Evolutionary conservation across 2,329 filamentous ascomycete genomes (phyloP), one percentile per base, ranked within the genome.

Genomic region (Didymella pomorum): DNA sequence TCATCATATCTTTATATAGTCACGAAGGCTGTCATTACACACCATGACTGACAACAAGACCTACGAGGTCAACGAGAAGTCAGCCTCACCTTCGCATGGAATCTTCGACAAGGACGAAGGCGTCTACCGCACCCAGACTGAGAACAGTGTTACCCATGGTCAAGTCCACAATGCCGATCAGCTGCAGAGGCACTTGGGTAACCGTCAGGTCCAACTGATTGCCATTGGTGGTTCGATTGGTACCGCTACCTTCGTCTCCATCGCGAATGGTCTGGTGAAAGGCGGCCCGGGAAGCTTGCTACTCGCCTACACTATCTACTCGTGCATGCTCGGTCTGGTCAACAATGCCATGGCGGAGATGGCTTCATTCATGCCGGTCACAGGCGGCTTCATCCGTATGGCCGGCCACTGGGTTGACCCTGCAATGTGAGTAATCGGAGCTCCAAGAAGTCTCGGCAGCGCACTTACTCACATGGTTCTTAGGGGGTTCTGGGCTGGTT

Each of bases 291-390:
- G 31, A 35, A 35, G 31, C 31, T 9, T 35, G 31, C 16, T 35
- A 6, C 31, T 35, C 31, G 31, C 31, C 31, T 35, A 88, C 64
- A 84, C 85, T 53, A 76, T 35, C 16, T 35, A 35, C 16, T 35
- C 31, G 7, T 35, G 31, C 16, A 35, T 35, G 31, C 31, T 35
- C 4, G 31, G 78, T 21, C 74, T 86, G 47, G 83, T 88, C 71
- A 88, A 87, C 79, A 88, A 87, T 69, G 82, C 81, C 59, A 78
- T 87, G 54, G 86, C 86, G 6, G 86, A 89, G 71, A 89, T 89
- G 86, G 78, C 49, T 78, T 82, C 37, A 80, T 83, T 82, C 58
- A 85, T 86, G 79, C 86, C 87, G 21, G 81, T 89, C 31, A 82
- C 81, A 33, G 86, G 86, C 56, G 83, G 83, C 4, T 88, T 87